phyloP scores from a whole-genome alignment of 805 yeast species.

The Candida vartiovaarae region DNA sequence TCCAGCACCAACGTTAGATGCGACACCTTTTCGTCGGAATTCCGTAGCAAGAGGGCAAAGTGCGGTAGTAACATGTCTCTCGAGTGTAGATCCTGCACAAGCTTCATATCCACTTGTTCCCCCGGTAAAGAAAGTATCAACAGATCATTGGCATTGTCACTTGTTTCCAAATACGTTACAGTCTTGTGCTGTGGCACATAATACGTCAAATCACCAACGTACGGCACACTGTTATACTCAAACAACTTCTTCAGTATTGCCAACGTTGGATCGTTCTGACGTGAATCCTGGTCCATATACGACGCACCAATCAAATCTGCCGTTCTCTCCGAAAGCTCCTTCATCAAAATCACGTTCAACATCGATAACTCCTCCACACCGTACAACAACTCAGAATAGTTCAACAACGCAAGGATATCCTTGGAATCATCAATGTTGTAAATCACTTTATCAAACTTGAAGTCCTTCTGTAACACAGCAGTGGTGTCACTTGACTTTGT shows the following conservation, averaged over 20 bases:
- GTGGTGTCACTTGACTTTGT: slow-evolving; percentile 9
- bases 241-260: slow-evolving; percentile 30
- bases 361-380: slow-evolving; percentile 23
- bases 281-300: slow-evolving; percentile 24
- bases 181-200: slow-evolving; percentile 58
- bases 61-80: neutral
- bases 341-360: slow-evolving; percentile 47
- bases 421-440: slow-evolving; percentile 21
- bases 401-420: slow-evolving; percentile 18
- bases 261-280: slow-evolving; percentile 15
- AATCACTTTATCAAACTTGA: slow-evolving; percentile 14
- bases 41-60: neutral
- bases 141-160: slow-evolving; percentile 27
- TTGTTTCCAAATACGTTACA: slow-evolving; percentile 55
- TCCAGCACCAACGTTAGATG: neutral
- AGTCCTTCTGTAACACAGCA: slow-evolving; percentile 1
- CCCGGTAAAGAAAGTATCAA: slow-evolving; percentile 13
- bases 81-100: slow-evolving; percentile 1
- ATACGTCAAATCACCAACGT: slow-evolving; percentile 73
- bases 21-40: neutral
- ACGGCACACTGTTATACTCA: slow-evolving; percentile 36
- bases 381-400: slow-evolving; percentile 19
- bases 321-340: slow-evolving; percentile 59
- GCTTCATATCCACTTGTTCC: slow-evolving; percentile 4
- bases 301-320: slow-evolving; percentile 67